A percentile compares a stretch with the other conserved stretches of the same genome.
These are phyloP conservation scores for Pseudogymnoascus sp. DNA, from an alignment of 2,329 filamentous ascomycete species.

Conservation along the genomic window DNA sequence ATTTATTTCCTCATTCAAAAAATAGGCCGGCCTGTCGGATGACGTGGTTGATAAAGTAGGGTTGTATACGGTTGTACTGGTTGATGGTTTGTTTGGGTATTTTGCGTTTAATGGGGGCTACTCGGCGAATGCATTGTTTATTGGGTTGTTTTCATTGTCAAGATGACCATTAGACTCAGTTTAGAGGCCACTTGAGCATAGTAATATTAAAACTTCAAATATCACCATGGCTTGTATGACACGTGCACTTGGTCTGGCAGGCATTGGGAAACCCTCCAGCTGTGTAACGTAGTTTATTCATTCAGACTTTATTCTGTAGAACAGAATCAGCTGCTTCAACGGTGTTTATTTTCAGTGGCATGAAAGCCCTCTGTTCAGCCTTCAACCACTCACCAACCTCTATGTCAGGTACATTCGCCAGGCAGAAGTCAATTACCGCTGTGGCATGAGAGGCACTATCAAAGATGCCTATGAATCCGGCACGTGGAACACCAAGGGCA, in stretches of 20 bases:
- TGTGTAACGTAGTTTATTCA: background rate
- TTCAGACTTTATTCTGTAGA: slow-evolving; percentile 11
- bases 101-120: background rate
- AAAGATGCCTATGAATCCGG: slow-evolving; percentile 55
- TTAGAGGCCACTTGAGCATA: background rate
- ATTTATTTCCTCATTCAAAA: slow-evolving; percentile 2
- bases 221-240: background rate
- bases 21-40: slow-evolving; percentile 2
- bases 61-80: background rate
- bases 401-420: slow-evolving; percentile 43
- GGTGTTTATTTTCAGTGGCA: slow-evolving; percentile 40
- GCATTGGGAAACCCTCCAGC: background rate
- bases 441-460: slow-evolving; percentile 48
- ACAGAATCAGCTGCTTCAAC: slow-evolving; percentile 29
- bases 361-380: slow-evolving; percentile 35
- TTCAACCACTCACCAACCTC: slow-evolving; percentile 47
- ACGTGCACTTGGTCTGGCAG: background rate
- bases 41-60: slow-evolving; percentile 7
- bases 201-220: background rate
- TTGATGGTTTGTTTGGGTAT: slow-evolving; percentile 2
- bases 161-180: background rate
- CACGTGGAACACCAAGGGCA: slow-evolving; percentile 52
- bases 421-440: slow-evolving; percentile 48
- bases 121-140: background rate
- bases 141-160: background rate